Conservation (phyloP, 2,329 filamentous ascomycete genomes). For the Aspergillus ochraceus region DNA sequence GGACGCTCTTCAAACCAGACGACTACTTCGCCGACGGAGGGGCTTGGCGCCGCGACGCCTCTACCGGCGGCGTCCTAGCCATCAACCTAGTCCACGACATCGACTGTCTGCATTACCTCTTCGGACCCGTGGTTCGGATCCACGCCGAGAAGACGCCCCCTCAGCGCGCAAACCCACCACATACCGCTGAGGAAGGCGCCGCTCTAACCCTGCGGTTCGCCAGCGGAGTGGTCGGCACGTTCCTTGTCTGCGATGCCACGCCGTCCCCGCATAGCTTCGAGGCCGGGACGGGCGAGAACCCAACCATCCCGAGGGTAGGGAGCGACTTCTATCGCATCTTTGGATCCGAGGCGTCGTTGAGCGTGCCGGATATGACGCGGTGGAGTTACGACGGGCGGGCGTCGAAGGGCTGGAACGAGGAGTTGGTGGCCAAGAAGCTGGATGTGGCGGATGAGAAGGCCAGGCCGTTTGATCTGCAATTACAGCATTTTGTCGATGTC, state of each 20-base stretch:
- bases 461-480: conserved; percentile 55
- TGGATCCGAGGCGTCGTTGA: conserved; percentile 52
- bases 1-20: conserved; percentile 53
- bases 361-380: conserved; percentile 54
- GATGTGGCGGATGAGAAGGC: conserved; percentile 24
- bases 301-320: conserved; percentile 46
- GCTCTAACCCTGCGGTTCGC: conserved; percentile 56
- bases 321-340: conserved; percentile 57
- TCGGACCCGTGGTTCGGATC: conserved; percentile 54
- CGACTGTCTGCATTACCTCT: conserved; percentile 58
- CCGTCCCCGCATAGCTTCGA: conserved; percentile 58
- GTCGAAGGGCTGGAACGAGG: conserved; percentile 44
- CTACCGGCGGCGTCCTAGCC: conserved; percentile 54
- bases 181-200: conserved; percentile 57
- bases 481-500: conserved; percentile 54
- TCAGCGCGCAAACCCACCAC: conserved; percentile 38
- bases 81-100: conserved; percentile 65
- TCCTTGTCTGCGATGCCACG: conserved; percentile 55
- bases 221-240: conserved; percentile 57
- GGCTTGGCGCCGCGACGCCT: conserved; percentile 49
- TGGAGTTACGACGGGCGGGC: conserved; percentile 47
- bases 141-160: conserved; percentile 51
- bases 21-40: conserved; percentile 52
- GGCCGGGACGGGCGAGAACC: conserved; percentile 60
- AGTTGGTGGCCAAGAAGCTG: conserved; percentile 35